Evolutionary conservation across 1,284 basidiomycete genomes (phyloP), one percentile per base, ranked within the genome.

Genomic region (Volvariella volvacea): DNA sequence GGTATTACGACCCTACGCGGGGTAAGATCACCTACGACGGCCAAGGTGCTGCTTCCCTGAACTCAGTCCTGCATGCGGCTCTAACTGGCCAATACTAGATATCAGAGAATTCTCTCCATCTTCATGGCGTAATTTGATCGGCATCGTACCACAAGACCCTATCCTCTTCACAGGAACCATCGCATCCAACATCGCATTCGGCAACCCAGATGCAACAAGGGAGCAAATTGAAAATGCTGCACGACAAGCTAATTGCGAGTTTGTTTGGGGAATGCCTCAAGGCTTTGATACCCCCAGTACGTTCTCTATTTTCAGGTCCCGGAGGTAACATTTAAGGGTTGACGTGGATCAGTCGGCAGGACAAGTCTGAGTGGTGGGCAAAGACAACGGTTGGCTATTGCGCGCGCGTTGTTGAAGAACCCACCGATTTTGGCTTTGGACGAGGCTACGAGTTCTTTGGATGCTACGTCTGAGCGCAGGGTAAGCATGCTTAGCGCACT

Each of bases 161-260:
- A 77, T 88, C n/a, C 70, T 92, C 6, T 92, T 92, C 72, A 92
- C 92, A 61, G 73, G 83, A 4, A 85, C 75, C 56, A 84, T 91
- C 48, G 70, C 63, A 1, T 87, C 87, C 63, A 89, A 89, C 57
- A 86, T 89, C 51, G 82, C 76, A 73, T 83, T 53, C 32, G 94
- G 95, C 2, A 75, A 83, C 30, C 70, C 76, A 3, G 62, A 73
- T 14, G 89, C 82, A 0, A 88, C 89, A 0, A 74, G 86, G 21
- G 80, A 83, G 49, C 78, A 96, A 47, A 89, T 99, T 30, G 89
- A 94, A 61, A 71, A 81, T 17, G 95, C 93, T 0, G 94, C 94
- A 0, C 71, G 83, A 9, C 77, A 88, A 50, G 94, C 95, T 36
- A 96, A 98, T 57, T 98, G 95, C 63, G 92, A 95, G 55, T 99